Conservation (phyloP, 352 stramenopile species). For the Phytophthora crassamura region DNA sequence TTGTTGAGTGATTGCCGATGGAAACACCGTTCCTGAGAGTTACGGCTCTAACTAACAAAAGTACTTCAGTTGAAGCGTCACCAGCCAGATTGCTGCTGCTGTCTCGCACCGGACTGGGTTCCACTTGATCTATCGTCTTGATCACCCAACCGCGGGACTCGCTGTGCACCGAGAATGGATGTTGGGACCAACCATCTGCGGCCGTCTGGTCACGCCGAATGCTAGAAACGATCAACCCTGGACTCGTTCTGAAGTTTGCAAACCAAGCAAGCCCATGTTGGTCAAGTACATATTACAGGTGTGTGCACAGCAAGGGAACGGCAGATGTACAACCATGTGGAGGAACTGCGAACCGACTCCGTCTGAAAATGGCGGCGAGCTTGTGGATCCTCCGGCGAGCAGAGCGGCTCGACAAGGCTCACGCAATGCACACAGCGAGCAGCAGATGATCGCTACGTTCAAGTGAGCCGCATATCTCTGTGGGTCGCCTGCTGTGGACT, state of each 20-base stretch:
- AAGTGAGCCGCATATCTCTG: constrained; percentile 1
- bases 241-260: neutral
- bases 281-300: neutral
- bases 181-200: neutral
- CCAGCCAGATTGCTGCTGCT: neutral
- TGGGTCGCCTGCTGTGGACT: neutral
- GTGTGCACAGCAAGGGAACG: neutral
- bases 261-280: neutral
- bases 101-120: constrained; percentile 2
- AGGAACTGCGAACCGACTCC: no score
- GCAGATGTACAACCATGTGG: constrained; percentile 1
- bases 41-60: no score
- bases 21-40: no score
- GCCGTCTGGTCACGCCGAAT: constrained; percentile 4
- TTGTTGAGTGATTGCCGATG: neutral
- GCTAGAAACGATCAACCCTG: neutral
- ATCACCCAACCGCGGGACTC: neutral
- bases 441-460: constrained; percentile 3
- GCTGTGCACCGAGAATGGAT: neutral
- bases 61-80: neutral
- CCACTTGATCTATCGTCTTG: constrained; percentile 14
- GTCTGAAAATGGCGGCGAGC: no score
- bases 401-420: neutral
- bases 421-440: neutral
- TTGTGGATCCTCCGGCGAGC: no score